Percentiles rank a stretch among this genome's conserved stretches.
These are phyloP conservation scores for Starmerella floris DNA, from an alignment of 805 yeast species.

Conservation along the genomic window DNA sequence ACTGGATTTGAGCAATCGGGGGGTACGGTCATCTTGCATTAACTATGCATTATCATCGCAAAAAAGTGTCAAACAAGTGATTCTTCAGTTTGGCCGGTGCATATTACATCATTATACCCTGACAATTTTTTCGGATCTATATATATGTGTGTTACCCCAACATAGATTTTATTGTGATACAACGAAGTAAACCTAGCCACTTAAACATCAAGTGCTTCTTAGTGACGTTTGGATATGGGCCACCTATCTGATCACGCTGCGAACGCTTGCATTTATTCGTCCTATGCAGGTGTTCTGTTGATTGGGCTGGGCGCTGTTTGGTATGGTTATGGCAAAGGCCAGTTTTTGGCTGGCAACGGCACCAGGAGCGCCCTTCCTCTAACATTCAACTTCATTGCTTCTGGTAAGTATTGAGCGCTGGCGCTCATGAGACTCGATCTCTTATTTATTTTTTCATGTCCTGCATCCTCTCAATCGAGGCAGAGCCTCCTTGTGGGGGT, in stretches of 20 bases:
- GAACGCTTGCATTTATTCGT: conserved; percentile 49
- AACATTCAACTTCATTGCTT: conserved; percentile 77
- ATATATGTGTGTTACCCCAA: too few species aligned
- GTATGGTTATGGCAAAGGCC: conserved; percentile 39
- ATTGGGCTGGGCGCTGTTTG: conserved; percentile 51
- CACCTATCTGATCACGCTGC: conserved; percentile 39
- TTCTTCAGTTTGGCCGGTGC: too few species aligned
- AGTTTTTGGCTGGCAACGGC: conserved; percentile 36
- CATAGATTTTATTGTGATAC: too few species aligned
- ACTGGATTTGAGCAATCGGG: neutral
- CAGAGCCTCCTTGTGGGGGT: too few species aligned
- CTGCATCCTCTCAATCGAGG: neutral
- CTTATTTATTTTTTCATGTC: neutral
- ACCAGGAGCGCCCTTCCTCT: conserved; percentile 72
- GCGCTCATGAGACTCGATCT: neutral
- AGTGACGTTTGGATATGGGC: too few species aligned
- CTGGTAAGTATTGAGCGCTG: conserved; percentile 35
- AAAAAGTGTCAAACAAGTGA: too few species aligned
- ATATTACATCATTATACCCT: too few species aligned
- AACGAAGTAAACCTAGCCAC: too few species aligned
- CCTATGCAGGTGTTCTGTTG: conserved; percentile 42
- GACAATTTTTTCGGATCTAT: too few species aligned
- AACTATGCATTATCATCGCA: too few species aligned
- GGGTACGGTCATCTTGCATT: too few species aligned
- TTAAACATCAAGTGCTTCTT: too few species aligned